Base-by-base conservation (phyloP, 2,329 filamentous ascomycete genomes). In the Monascus ruber region DNA sequence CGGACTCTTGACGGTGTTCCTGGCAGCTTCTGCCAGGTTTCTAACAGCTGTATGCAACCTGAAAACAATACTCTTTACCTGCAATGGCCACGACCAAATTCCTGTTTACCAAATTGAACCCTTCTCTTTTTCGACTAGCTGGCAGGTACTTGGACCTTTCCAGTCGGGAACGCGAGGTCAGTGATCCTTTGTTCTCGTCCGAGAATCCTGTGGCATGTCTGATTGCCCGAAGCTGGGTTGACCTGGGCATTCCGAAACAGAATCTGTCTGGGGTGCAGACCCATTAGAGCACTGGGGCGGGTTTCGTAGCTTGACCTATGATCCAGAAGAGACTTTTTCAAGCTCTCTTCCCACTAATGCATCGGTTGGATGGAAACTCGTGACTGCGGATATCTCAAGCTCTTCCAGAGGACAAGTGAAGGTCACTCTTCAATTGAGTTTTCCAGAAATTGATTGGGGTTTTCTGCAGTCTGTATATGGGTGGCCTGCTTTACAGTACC, bases 181-280 rank as follows among this genome's bases (percentile, higher is more conserved):
- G 65, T 53, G 34, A n/a, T 24, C 27, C 38, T 17, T 17, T 17
- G n/a, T 17, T 17, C 17, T 3, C 17, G 3, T 17, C 17, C 3
- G 17, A 17, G 17, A 17, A 17, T 17, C 17, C 17, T 3, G 27
- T 24, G 24, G 28, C 35, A 36, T 34, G 32, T 26, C 33, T 29
- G n/a, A 31, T 36, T 41, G 17, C 17, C 17, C 17, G 17, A 39
- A 47, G 17, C 25, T 34, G 24, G 31, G 33, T 44, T 39, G 36
- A 47, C 32, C 3, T 17, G 10, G 7, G 29, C n/a, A 17, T 31
- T n/a, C 26, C 38, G 24, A 28, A 11, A 26, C 41, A 76, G 74
- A 77, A 58, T 71, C 71, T 24, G 59, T 70, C 25, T 78, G 74
- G 74, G 73, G 73, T 31, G 68, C 73, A 27, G 74, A 78, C 58